Conservation (phyloP, 176 grass and related monocot genomes). For the Otatea glauca region DNA sequence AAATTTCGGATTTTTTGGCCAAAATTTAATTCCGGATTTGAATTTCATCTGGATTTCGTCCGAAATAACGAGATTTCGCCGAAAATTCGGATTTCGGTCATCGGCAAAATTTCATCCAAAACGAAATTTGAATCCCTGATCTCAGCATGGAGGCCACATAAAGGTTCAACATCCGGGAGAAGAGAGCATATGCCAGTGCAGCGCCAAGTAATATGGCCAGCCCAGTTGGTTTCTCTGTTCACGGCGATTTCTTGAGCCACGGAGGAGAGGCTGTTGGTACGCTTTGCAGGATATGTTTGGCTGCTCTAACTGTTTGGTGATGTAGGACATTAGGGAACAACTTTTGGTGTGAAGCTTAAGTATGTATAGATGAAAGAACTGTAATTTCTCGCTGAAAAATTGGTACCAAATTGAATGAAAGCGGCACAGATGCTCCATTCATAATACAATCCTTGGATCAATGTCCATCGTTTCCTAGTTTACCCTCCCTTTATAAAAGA, state of each 20-base stretch:
- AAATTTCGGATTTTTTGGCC: no score
- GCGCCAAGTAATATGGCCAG: neutral
- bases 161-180: constrained; percentile 12
- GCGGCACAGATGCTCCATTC: neutral
- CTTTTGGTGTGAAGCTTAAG: neutral
- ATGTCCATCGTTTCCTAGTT: no score
- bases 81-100: no score
- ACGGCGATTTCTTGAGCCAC: neutral
- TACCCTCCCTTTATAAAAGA: no score
- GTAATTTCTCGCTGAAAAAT: neutral
- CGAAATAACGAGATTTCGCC: no score
- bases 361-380: constrained; percentile 14
- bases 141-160: constrained; percentile 51
- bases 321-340: neutral
- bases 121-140: no score
- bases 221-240: neutral
- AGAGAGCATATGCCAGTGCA: neutral
- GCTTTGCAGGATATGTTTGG: neutral
- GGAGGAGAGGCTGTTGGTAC: neutral
- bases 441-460: neutral
- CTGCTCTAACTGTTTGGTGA: neutral
- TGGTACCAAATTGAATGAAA: neutral
- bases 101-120: no score
- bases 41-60: no score
- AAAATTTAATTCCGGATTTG: no score